phyloP scores from a whole-genome alignment of 2,329 filamentous ascomycete genomes.

The Penicillium sp. region DNA sequence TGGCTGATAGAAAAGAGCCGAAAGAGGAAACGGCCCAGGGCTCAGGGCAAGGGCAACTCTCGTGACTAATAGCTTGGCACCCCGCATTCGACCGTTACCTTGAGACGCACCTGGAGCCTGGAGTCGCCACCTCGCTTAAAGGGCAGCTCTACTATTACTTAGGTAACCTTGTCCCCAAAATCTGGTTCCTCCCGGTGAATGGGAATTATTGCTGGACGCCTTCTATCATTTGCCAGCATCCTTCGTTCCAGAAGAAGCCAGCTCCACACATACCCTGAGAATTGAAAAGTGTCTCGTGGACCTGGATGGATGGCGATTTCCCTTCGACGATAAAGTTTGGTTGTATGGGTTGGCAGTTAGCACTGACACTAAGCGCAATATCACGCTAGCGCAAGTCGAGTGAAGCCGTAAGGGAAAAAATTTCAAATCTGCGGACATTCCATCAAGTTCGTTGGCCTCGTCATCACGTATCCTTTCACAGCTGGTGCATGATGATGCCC shows the following conservation, averaged over 20 bases:
- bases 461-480: slow-evolving; percentile 2
- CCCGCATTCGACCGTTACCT: slow-evolving; percentile 7
- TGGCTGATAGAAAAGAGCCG: slow-evolving; percentile 15
- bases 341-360: not conserved
- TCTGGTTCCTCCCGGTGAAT: not conserved
- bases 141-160: not conserved
- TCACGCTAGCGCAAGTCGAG: slow-evolving; percentile 1
- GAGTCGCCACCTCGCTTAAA: not conserved
- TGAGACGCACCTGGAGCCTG: not conserved
- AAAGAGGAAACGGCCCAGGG: slow-evolving; percentile 17
- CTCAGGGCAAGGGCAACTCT: slow-evolving; percentile 25
- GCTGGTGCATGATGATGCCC: slow-evolving; percentile 11
- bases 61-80: not conserved
- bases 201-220: not conserved
- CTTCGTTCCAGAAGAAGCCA: not conserved
- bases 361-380: not conserved
- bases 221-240: not conserved
- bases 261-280: not conserved
- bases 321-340: not conserved
- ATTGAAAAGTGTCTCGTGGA: not conserved
- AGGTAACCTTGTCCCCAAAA: not conserved
- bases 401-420: not conserved
- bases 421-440: not conserved
- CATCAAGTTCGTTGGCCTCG: not conserved
- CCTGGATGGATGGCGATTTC: not conserved